These are phyloP conservation scores for Hypholoma sublateritium DNA, from an alignment of 768 basidiomycete genomes.

Conservation along the genomic window DNA sequence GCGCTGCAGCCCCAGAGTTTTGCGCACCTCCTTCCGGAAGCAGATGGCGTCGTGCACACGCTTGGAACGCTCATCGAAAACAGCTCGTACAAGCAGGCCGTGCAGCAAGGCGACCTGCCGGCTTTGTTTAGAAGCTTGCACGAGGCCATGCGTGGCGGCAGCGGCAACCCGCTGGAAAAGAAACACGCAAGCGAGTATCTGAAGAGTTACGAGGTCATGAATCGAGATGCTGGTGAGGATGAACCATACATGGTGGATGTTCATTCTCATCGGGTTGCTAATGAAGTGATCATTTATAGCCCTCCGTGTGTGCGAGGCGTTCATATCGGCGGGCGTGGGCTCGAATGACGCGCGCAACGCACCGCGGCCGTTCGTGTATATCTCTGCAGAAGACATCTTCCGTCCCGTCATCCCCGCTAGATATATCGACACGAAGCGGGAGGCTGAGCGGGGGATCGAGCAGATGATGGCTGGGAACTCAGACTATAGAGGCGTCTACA, in stretches of 20 bases:
- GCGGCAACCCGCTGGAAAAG: conserved; percentile 59
- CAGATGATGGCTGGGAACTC: conserved; percentile 44
- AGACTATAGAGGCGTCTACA: conserved; percentile 68
- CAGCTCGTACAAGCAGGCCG: conserved; percentile 72
- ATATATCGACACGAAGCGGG: conserved; percentile 93
- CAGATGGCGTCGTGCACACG: conserved; percentile 87
- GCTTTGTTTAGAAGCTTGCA: conserved; percentile 48
- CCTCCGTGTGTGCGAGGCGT: conserved; percentile 75
- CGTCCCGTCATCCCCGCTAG: conserved; percentile 81
- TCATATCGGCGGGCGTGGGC: conserved; percentile 40
- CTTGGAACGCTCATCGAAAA: conserved; percentile 88
- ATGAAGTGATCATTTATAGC: conserved; percentile 38
- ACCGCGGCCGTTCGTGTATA: conserved; percentile 81
- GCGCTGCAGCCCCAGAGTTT: conserved; percentile 80
- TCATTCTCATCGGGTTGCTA: conserved; percentile 10
- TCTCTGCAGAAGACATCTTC: conserved; percentile 94
- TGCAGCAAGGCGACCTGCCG: conserved; percentile 58
- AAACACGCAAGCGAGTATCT: conserved; percentile 22
- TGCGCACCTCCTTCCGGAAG: conserved; percentile 60
- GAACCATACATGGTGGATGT: conserved; percentile 3
- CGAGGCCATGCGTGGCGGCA: conserved; percentile 31
- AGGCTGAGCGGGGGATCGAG: conserved; percentile 77
- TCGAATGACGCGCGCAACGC: conserved; percentile 26
- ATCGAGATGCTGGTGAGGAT: conserved; percentile 84
- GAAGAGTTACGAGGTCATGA: conserved; percentile 75